phyloP scores from a whole-genome alignment of 257 asterid genomes.

The Solanum boliviense region DNA sequence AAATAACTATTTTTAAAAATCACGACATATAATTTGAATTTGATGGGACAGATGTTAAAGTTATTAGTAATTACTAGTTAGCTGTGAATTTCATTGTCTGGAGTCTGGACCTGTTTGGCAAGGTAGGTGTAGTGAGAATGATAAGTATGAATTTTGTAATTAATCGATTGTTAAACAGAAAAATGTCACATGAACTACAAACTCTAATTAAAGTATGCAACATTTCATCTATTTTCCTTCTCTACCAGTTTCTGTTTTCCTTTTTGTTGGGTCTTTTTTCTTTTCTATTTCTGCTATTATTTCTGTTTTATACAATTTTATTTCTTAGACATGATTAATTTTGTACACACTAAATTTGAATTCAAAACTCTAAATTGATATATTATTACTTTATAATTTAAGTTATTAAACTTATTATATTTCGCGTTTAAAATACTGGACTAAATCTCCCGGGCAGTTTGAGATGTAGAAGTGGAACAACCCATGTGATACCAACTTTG shows the following conservation, averaged over 20 bases:
- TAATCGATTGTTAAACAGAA: background rate
- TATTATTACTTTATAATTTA: background rate
- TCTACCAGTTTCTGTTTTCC: background rate
- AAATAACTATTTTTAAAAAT: background rate
- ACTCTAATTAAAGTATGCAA: background rate
- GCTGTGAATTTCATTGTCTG: background rate
- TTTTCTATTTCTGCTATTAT: background rate
- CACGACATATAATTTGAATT: background rate
- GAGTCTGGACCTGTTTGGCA: constrained; percentile 13
- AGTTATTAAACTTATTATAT: background rate
- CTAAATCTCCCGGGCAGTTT: background rate
- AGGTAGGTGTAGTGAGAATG: constrained; percentile 13
- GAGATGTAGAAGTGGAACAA: constrained; percentile 14
- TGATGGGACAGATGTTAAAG: background rate
- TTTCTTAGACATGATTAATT: background rate
- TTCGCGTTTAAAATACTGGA: background rate
- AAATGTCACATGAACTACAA: background rate
- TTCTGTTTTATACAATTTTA: background rate
- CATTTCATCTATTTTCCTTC: background rate
- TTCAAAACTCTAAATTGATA: too few relatives aligned
- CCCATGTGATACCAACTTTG: constrained; percentile 50
- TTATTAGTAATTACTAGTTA: background rate
- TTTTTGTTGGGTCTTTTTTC: background rate
- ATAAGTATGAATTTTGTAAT: background rate
- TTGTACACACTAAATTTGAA: too few relatives aligned